These are phyloP conservation scores for Gymnopilus dilepis DNA, from an alignment of 768 basidiomycete genomes.

Conservation along the genomic window DNA sequence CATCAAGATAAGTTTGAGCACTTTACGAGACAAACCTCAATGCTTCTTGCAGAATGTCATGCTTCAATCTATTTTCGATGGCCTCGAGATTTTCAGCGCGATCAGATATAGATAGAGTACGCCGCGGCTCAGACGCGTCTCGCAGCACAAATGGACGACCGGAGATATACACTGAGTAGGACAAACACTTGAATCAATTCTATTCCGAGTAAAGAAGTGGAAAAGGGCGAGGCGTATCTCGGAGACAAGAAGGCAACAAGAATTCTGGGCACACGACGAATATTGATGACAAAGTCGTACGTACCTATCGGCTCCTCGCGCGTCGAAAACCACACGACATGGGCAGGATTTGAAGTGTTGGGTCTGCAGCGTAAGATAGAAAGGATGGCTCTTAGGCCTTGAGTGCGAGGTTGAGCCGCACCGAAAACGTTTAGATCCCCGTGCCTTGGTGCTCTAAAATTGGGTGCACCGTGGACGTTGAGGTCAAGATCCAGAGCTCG, in stretches of 20 bases:
- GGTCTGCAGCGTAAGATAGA: conserved; percentile 82
- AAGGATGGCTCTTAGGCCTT: conserved; percentile 89
- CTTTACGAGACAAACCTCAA: conserved; percentile 48
- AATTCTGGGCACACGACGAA: no score
- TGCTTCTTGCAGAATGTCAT: conserved; percentile 90
- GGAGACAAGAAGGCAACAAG: no score
- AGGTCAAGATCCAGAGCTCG: conserved; percentile 91
- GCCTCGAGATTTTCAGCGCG: conserved; percentile 95
- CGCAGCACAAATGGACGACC: conserved; percentile 92
- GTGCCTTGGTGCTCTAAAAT: conserved; percentile 85
- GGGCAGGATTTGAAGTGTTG: conserved; percentile 62
- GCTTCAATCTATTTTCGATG: conserved; percentile 87
- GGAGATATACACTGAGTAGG: conserved; percentile 75
- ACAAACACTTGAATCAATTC: conserved; percentile 9
- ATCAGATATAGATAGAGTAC: conserved; percentile 82
- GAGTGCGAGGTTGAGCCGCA: conserved; percentile 92
- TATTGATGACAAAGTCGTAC: no score
- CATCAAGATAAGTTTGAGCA: neutral
- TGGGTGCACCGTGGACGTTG: conserved; percentile 93
- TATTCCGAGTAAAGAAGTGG: neutral
- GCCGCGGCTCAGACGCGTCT: conserved; percentile 83
- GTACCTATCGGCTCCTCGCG: conserved; percentile 93
- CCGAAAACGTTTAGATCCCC: conserved; percentile 91
- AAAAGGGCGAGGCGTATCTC: neutral
- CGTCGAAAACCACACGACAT: conserved; percentile 95